Base-by-base conservation (phyloP, 148 eudicot species). In the Agrostemma githago region DNA sequence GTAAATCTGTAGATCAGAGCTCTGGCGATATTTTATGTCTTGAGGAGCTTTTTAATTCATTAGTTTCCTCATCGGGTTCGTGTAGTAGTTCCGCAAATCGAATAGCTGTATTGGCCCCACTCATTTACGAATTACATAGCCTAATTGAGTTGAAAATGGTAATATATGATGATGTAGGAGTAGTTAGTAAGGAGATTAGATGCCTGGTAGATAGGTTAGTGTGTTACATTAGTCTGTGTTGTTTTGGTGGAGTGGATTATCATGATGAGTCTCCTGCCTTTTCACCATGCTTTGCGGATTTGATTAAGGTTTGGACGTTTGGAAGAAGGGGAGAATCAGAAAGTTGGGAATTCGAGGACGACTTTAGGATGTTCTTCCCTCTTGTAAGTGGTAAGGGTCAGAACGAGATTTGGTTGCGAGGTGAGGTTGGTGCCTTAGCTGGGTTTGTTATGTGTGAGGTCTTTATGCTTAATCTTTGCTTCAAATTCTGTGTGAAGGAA, bases 371-470 rank as follows among this genome's bases (percentile, higher is more conserved):
- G 72, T 90, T 92, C 75, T 89, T 92, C 26, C 93, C 98, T 0
- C 46, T 87, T 57, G 66, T 86, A 63, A 88, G 83, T 43, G 83
- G 66, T 34, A 86, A 84, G 70, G 76, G 82, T 78, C 79, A 74
- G 9, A 20, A 66, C 2, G 68, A 76, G 79, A 46, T 85, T 73
- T 61, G 62, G 63, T 79, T 68, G 43, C 79, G 82, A n/a, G 75
- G 84, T 68, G 83, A 84, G 71, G 85, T 84, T 68, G 81, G 82
- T 34, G 80, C 76, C 58, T 63, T 93, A 62, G 92, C 91, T 74
- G 96, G 88, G 78, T 56, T 87, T 76, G 93, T 93, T 63, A 81
- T 93, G 90, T 80, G 81, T 61, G 84, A 90, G 80, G 82, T 79
- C 57, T 85, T 90, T 74, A 76, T 86, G 77, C 66, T 92, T 79